Evolutionary conservation across 352 stramenopile genomes (phyloP), one percentile per base, ranked within the genome.

Genomic region (Pythium rhizo-oryzae): DNA sequence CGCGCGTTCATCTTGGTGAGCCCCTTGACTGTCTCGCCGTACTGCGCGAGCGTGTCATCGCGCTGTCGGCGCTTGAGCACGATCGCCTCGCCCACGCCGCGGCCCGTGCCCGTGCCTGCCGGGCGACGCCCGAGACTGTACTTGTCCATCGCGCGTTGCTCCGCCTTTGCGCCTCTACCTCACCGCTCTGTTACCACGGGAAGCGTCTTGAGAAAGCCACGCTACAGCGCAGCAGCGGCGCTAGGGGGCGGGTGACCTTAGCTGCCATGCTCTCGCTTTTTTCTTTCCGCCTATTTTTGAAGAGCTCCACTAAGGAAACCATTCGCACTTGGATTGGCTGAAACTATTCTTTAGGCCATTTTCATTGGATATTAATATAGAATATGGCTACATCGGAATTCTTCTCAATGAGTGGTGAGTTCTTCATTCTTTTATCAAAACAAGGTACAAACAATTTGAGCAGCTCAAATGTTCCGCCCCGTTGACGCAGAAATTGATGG

Each of bases 41-140:
- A 92, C 61, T 67, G 85, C 35, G 78, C 70, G 57, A 94, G 62
- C 54, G 81, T 74, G 21, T 91, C 79, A 62, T 94, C 85, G 39
- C 85, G 82, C 60, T 91, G 74, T 15, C 85, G 79, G 1, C 84
- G 72, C 74, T 94, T 92, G 61, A 92, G 68, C 62, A 94, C 87
- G 41, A 90, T 71, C 53, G 80, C 79, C 44, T 94, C 85, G 59
- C 85, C 85, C 16, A 90, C 79, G 15, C 85, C 85, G 16, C 85
- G 77, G 46, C 70, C 53, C 21, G 68, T 62, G 56, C 63, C 63
- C 6, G 55, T 65, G 43, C 67, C 67, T 2, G 47, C 33, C 12
- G 33, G 39, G 16, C 60, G 67, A 3, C 56, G 51, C n/a, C 56
- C 39, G 28, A 54, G 47, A 28, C 30, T 65, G 55, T 61, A 51